phyloP scores from a whole-genome alignment of 306 rosid genomes.

The Dryas octopetala region DNA sequence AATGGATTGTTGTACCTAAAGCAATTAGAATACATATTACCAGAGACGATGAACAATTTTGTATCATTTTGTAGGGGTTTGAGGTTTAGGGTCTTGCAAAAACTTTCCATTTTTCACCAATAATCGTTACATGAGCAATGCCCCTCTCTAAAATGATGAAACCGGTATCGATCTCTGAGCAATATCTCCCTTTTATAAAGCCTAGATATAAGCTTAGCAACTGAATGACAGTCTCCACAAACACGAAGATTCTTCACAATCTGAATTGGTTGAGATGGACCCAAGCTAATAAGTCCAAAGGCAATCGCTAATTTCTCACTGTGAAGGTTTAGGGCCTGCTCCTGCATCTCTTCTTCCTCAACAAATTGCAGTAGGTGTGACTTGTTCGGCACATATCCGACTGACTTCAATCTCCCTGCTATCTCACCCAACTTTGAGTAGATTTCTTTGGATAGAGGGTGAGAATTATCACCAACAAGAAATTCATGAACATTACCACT shows the following conservation, averaged over 20 bases:
- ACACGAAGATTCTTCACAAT: slow-evolving; percentile 68
- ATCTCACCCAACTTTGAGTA: slow-evolving; percentile 60
- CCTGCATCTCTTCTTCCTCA: slow-evolving; percentile 59
- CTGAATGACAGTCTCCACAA: slow-evolving; percentile 59
- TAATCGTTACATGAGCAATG: slow-evolving; percentile 60
- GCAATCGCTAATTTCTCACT: slow-evolving; percentile 65
- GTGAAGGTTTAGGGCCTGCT: slow-evolving; percentile 53
- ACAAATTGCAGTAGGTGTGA: slow-evolving; percentile 49
- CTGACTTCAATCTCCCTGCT: slow-evolving; percentile 41
- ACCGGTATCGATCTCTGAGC: slow-evolving; percentile 62
- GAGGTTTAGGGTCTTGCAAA: neutral
- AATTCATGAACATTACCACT: slow-evolving; percentile 50
- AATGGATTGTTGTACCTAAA: too few relatives aligned
- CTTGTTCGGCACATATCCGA: slow-evolving; percentile 52
- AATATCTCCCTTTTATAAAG: slow-evolving; percentile 49
- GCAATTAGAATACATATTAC: too few relatives aligned
- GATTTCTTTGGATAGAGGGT: slow-evolving; percentile 43
- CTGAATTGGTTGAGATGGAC: slow-evolving; percentile 52
- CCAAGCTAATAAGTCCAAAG: slow-evolving; percentile 51
- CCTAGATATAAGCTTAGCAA: slow-evolving; percentile 58
- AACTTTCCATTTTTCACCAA: slow-evolving; percentile 38
- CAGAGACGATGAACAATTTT: too few relatives aligned
- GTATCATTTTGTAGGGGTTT: neutral
- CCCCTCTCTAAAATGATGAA: slow-evolving; percentile 59
- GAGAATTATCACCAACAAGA: slow-evolving; percentile 54